These are phyloP conservation scores for Hypoxylon sp. DNA, from an alignment of 2,329 filamentous ascomycete species.

Conservation along the genomic window DNA sequence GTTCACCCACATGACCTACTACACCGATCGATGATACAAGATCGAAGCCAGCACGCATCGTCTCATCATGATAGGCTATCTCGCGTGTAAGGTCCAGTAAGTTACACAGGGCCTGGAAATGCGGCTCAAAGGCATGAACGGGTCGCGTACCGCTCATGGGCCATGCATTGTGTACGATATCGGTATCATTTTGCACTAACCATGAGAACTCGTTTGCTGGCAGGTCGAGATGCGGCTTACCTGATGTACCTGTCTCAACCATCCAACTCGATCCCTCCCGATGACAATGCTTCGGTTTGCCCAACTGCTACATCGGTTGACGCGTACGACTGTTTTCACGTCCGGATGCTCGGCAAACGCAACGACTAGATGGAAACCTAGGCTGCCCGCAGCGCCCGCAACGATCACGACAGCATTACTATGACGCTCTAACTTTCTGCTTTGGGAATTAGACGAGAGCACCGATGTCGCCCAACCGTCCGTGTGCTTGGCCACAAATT, in stretches of 20 bases:
- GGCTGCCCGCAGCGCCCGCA: conserved; percentile 58
- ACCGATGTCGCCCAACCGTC: not conserved
- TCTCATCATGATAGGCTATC: conserved; percentile 48
- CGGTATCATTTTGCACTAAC: conserved; percentile 59
- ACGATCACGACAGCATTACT: conserved; percentile 51
- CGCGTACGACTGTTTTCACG: conserved; percentile 57
- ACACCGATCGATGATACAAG: conserved; percentile 61
- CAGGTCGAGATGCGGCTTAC: conserved; percentile 62
- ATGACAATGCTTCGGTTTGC: conserved; percentile 33
- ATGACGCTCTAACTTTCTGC: not conserved
- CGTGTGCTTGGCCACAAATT: not conserved
- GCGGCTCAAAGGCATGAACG: conserved; percentile 58
- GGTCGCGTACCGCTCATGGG: conserved; percentile 61
- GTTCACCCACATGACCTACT: conserved; percentile 51
- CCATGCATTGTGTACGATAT: conserved; percentile 68
- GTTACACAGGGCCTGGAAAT: conserved; percentile 62
- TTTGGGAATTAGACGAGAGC: not conserved
- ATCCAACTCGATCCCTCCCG: conserved; percentile 47
- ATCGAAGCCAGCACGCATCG: conserved; percentile 54
- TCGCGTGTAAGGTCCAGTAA: conserved; percentile 59
- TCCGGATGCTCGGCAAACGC: conserved; percentile 47
- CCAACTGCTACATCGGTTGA: conserved; percentile 60
- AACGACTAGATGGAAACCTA: conserved; percentile 57
- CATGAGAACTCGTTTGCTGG: conserved; percentile 54
- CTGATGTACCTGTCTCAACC: conserved; percentile 56